Evolutionary conservation across 1,139 yeast genomes (phyloP).

Genomic region (Kodamaea derodonti): DNA sequence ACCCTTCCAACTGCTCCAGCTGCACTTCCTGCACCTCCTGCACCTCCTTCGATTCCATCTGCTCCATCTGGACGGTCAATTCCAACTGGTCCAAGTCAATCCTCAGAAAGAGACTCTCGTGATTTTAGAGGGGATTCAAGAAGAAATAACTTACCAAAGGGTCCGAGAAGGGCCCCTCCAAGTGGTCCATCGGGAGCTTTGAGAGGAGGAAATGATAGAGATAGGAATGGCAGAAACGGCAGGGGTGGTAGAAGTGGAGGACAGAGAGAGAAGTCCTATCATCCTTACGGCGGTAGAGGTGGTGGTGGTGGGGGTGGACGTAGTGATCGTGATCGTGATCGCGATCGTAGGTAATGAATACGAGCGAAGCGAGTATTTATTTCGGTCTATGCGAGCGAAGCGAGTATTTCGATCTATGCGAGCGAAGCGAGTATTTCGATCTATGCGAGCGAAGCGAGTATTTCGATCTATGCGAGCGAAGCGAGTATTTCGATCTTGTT

Average conservation of each 20-base stretch:
- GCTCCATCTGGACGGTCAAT: conserved; percentile 3
- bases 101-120: conserved; percentile 17
- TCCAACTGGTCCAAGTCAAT: conserved; percentile 5
- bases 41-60: conserved; percentile 1
- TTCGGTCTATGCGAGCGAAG: too few relatives aligned
- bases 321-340: too few relatives aligned
- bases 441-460: too few relatives aligned
- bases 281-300: conserved; percentile 29
- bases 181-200: conserved; percentile 33
- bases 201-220: conserved; percentile 17
- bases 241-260: conserved; percentile 13
- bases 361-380: too few relatives aligned
- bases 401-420: too few relatives aligned
- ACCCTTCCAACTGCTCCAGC: conserved; percentile 8
- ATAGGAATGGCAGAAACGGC: conserved; percentile 13
- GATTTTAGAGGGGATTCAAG: conserved; percentile 11
- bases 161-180: conserved; percentile 42
- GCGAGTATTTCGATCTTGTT: too few relatives aligned
- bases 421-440: too few relatives aligned
- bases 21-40: conserved; percentile 4
- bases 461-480: too few relatives aligned
- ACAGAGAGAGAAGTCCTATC: conserved; percentile 15
- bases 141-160: conserved; percentile 38
- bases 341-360: too few relatives aligned
- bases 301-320: too few relatives aligned